Percentiles rank a stretch among this genome's conserved stretches.
These are phyloP conservation scores for Ophiostoma piceae DNA, from an alignment of 2,329 filamentous ascomycete species.

Conservation along the genomic window DNA sequence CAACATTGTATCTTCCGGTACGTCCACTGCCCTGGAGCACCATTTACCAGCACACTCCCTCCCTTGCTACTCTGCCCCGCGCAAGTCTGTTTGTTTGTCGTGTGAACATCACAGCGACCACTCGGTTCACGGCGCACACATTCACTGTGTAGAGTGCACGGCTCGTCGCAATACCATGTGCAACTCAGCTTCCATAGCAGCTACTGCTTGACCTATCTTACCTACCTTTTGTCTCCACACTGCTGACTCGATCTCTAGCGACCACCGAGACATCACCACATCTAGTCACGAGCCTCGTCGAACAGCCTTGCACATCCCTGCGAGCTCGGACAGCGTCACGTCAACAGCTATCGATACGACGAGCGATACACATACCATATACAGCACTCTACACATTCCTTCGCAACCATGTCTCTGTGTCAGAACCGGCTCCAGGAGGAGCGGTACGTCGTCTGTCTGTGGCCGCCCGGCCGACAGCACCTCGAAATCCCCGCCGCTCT, in stretches of 20 bases:
- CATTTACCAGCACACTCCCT: neutral
- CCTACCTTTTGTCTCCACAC: neutral
- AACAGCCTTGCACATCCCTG: neutral
- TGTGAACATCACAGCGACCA: neutral
- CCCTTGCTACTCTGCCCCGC: neutral
- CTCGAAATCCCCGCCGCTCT: too few species aligned
- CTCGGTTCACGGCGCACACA: neutral
- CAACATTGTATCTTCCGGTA: neutral
- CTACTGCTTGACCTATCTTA: neutral
- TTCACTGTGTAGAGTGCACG: neutral
- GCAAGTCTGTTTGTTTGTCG: neutral
- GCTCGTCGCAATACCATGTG: neutral
- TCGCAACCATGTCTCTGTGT: constrained; percentile 69
- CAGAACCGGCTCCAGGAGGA: constrained; percentile 84
- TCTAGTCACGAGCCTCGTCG: neutral
- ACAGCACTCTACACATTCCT: neutral
- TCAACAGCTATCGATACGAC: neutral
- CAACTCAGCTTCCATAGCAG: too few species aligned
- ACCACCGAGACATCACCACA: neutral
- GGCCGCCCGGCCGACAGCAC: neutral
- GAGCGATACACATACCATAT: neutral
- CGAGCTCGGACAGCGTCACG: neutral
- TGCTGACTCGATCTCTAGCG: neutral
- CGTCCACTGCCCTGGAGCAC: neutral
- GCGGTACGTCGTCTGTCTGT: constrained; percentile 51